Conservation (phyloP, 1,284 basidiomycete genomes). For the Veloboletus limbatus region DNA sequence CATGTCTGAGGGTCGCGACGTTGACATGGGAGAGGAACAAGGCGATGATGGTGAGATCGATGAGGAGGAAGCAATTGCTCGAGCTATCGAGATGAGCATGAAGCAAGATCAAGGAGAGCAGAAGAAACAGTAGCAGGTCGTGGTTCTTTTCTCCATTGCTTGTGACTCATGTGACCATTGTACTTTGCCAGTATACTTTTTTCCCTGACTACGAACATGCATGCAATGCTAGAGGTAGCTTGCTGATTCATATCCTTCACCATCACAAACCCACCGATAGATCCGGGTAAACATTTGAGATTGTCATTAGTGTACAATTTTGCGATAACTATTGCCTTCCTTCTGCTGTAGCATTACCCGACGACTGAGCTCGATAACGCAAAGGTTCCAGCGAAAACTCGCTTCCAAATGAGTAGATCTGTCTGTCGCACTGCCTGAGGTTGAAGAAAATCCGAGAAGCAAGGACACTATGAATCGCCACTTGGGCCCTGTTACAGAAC, state of each 20-base stretch:
- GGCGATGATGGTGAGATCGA: conserved; percentile 47
- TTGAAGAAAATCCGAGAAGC: conserved; percentile 32
- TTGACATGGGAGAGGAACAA: conserved; percentile 37
- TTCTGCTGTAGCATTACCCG: not conserved
- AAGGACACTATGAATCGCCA: conserved; percentile 29
- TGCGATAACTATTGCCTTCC: too few species aligned
- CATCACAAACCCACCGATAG: too few species aligned
- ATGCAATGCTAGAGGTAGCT: too few species aligned
- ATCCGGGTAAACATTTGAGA: not conserved
- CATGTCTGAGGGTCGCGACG: conserved; percentile 49
- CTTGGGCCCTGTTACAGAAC: conserved; percentile 29
- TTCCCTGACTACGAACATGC: not conserved
- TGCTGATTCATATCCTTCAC: too few species aligned
- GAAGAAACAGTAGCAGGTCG: conserved; percentile 28
- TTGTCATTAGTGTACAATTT: too few species aligned
- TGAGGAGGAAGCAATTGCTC: conserved; percentile 54
- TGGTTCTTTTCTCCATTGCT: not conserved
- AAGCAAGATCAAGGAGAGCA: conserved; percentile 41
- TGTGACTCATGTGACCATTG: conserved; percentile 1
- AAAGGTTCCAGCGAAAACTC: conserved; percentile 11
- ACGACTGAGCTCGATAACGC: conserved; percentile 1
- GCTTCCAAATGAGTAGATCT: not conserved
- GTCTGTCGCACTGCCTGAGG: conserved; percentile 21
- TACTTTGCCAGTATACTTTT: conserved; percentile 6
- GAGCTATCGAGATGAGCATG: conserved; percentile 62